Conservation (phyloP, 2,329 filamentous ascomycete species). For the Xylariomycetidae sp. region DNA sequence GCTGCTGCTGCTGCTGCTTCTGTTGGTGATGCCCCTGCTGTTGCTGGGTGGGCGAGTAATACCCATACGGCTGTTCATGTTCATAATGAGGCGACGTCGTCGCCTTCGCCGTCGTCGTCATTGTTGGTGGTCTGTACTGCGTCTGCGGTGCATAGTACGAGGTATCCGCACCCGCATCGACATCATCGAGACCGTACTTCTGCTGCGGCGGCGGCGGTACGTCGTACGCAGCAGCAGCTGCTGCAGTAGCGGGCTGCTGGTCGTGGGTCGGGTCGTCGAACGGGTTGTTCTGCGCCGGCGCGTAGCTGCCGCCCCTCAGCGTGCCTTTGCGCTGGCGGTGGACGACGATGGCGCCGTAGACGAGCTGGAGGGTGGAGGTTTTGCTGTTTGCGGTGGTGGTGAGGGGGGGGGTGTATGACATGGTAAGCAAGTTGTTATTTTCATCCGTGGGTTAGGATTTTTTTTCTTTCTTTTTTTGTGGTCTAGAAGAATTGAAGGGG, state of each 20-base stretch:
- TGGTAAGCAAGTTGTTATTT: too few species aligned
- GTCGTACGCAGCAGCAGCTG: constrained; percentile 6
- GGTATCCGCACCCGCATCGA: too few species aligned
- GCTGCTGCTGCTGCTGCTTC: too few species aligned
- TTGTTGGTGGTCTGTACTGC: too few species aligned
- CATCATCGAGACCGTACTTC: constrained; percentile 1
- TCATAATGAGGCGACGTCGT: too few species aligned
- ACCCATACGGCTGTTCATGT: too few species aligned
- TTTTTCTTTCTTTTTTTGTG: constrained; percentile 2
- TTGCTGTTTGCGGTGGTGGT: constrained; percentile 6
- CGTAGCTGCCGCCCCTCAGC: constrained; percentile 15
- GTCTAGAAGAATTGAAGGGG: background rate
- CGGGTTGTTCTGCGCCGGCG: constrained; percentile 10
- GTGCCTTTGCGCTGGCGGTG: constrained; percentile 19
- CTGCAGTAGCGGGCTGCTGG: constrained; percentile 1
- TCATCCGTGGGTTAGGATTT: too few species aligned
- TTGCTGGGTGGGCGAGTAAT: too few species aligned
- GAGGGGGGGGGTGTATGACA: too few species aligned
- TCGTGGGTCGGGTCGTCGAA: constrained; percentile 1
- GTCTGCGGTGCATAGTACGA: too few species aligned
- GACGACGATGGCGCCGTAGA: constrained; percentile 18
- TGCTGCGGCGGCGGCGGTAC: constrained; percentile 1
- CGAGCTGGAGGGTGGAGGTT: constrained; percentile 16
- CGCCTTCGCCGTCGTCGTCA: too few species aligned
- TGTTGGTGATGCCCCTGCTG: too few species aligned